phyloP scores from a whole-genome alignment of 2,329 filamentous ascomycete species.

The Sphaerulina populicola region DNA sequence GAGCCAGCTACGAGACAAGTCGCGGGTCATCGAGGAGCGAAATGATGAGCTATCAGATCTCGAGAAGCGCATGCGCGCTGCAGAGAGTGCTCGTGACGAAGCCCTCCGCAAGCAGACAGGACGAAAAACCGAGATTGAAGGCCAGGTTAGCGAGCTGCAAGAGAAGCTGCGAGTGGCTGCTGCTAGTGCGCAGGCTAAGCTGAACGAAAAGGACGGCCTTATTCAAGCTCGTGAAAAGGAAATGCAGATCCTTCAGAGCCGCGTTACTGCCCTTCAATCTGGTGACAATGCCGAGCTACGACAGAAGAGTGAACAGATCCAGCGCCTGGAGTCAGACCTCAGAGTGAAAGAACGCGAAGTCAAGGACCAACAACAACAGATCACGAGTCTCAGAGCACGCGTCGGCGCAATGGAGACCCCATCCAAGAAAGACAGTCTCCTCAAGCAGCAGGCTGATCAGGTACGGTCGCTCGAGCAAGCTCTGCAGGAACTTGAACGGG shows the following conservation, averaged over 20 bases:
- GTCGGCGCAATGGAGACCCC: slow-evolving; percentile 32
- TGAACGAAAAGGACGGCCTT: slow-evolving; percentile 36
- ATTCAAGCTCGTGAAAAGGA: slow-evolving; percentile 39
- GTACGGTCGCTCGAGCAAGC: slow-evolving; percentile 30
- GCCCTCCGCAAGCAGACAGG: slow-evolving; percentile 42
- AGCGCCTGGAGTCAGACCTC: slow-evolving; percentile 35
- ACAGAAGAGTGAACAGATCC: slow-evolving; percentile 28
- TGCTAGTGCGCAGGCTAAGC: slow-evolving; percentile 35
- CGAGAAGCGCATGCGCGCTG: slow-evolving; percentile 27
- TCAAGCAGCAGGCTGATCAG: slow-evolving; percentile 32
- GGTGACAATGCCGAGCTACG: slow-evolving; percentile 29
- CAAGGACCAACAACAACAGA: slow-evolving; percentile 29
- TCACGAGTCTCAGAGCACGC: slow-evolving; percentile 29
- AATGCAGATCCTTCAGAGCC: slow-evolving; percentile 29
- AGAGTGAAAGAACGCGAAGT: slow-evolving; percentile 28
- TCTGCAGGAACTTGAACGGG: slow-evolving; percentile 29
- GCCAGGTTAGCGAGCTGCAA: slow-evolving; percentile 43
- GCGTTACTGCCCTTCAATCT: slow-evolving; percentile 27
- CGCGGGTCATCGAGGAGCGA: slow-evolving; percentile 61
- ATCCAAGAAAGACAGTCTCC: slow-evolving; percentile 33
- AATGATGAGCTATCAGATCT: slow-evolving; percentile 56
- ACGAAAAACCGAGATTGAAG: slow-evolving; percentile 44
- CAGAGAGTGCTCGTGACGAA: slow-evolving; percentile 26
- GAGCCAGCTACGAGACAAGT: slow-evolving; percentile 65
- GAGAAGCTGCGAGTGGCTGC: slow-evolving; percentile 41